Evolutionary conservation across 2,329 filamentous ascomycete species (phyloP), one percentile per base, ranked within the genome.

Genomic region (Penicillium crustosum): DNA sequence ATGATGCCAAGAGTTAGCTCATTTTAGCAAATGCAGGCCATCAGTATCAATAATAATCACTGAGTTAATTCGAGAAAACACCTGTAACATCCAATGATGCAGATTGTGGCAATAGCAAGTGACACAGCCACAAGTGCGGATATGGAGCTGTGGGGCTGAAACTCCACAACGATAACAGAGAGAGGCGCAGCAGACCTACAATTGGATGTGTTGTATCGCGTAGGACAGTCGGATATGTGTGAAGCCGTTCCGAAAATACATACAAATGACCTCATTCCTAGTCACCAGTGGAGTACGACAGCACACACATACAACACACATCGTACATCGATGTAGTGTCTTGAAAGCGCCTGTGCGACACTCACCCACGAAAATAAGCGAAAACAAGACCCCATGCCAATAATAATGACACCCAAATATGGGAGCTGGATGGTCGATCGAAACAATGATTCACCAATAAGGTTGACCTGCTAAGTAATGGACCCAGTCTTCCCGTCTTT

Each of bases 361-460:
- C 27, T 29, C 33, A 53, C 6, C 17, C 12, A 25, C 15, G 15
- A 6, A 19, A 43, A 53, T 33, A 53, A 53, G 49, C 42, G 33
- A 53, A 56, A 47, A n/a, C 43, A 57, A 48, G 49, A 25, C 39
- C 27, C 8, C n/a, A 13, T 27, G 27, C 43, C 36, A 29, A 57
- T 35, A 31, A 45, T 19, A 25, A 15, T 21, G 6, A 38, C 36
- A 15, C 4, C 50, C 29, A 17, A 33, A 41, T 6, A 41, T 19
- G 25, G 44, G 7, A 35, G 29, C n/a, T 29, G 12, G 29, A 4
- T 10, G 23, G 61, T 53, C 47, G 56, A 62, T 61, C 54, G 0
- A 49, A 42, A 58, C 43, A 31, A 47, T 27, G 15, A 49, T 49
- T 12, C 33, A 39, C 58, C 62, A 63, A 63, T 57, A 17, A 51